Evolutionary conservation across 2,329 filamentous ascomycete species (phyloP), one percentile per base, ranked within the genome.

Genomic region (Pseudopyricularia cyperi): DNA sequence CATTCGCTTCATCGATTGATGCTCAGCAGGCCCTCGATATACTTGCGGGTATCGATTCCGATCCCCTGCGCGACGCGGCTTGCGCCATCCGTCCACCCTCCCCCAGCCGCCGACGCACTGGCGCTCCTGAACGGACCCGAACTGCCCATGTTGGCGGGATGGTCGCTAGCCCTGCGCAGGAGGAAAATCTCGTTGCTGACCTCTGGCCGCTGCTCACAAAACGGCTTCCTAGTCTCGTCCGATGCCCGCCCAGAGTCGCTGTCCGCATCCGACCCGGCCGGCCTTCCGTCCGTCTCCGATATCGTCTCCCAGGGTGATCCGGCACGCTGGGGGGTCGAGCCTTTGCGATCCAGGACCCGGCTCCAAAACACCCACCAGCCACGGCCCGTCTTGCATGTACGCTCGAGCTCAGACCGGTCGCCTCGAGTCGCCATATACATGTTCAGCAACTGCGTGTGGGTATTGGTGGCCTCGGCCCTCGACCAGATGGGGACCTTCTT

Each of bases 351-450:
- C 6, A 75, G 59, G 22, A 83, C 67, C 24, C 79, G 70, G 48
- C 74, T 80, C 82, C 82, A 85, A 26, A 84, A 79, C 30, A 85
- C 71, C 82, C 82, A 85, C 79, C 81, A 85, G 1, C 80, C 82
- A 33, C 80, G 74, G 46, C 70, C 79, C 4, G 82, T 85, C 69
- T 85, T 83, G 59, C 75, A 78, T 2, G 80, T 84, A 19, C 78
- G 71, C 62, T 85, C 82, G 3, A 77, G 62, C 54, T 79, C 75
- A 4, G 65, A 64, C 15, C 58, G 56, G 34, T 70, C 63, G 2
- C 61, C 63, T 5, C 72, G 68, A 2, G 76, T 77, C 8, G 69
- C 63, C 17, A 67, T 65, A 57, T 78, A 75, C 8, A 79, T 72
- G 58, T 76, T 77, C 28, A 86, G 70, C 11, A 85, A 72, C 57